Evolutionary conservation across 2,329 filamentous ascomycete species (phyloP), one percentile per base, ranked within the genome.

Genomic region (Paraphaeosphaeria sporulosa): DNA sequence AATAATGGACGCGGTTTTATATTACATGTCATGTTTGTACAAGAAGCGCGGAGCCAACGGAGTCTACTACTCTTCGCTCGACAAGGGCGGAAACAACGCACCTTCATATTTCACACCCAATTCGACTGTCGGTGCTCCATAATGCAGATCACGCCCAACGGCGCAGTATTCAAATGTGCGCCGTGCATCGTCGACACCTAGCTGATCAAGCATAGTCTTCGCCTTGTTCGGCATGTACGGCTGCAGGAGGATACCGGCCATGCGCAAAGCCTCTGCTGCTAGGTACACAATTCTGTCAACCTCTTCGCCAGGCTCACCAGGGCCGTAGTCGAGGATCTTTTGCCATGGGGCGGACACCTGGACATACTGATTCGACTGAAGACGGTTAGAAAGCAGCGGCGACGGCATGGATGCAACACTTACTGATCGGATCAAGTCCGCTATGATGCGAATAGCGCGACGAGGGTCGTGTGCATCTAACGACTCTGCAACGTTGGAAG

Each of bases 201-300:
- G 81, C 70, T 90, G 85, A 74, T 97, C 90, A 0, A 99, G 85
- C 34, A 97, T 78, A 65, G 87, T 81, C 12, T 79, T 78, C 49
- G 92, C 86, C 77, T 96, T 96, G 43, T 81, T 83, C 0, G 95
- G 95, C 85, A 99, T 96, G 72, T 94, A 92, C 1, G 95, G 93
- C 76, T 97, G 94, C 47, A 99, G 81, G 49, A 98, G 82, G 67
- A 99, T 97, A 15, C 89, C 92, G 0, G 84, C 82, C 25, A 97
- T 87, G 40, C 95, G 90, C 49, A 97, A 76, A 4, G 90, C 86
- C 78, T 99, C 95, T 9, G 89, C 86, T 46, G 84, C 83, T 46
- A 90, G 83, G 75, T 87, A 97, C 30, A 99, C 83, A 40, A 86
- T 84, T 47, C 63, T 71, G 57, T 76, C 47, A 57, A 72, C 70